Evolutionary conservation across 2,329 filamentous ascomycete species (phyloP), one percentile per base, ranked within the genome.

Genomic region (Aspergillaceae sp.): DNA sequence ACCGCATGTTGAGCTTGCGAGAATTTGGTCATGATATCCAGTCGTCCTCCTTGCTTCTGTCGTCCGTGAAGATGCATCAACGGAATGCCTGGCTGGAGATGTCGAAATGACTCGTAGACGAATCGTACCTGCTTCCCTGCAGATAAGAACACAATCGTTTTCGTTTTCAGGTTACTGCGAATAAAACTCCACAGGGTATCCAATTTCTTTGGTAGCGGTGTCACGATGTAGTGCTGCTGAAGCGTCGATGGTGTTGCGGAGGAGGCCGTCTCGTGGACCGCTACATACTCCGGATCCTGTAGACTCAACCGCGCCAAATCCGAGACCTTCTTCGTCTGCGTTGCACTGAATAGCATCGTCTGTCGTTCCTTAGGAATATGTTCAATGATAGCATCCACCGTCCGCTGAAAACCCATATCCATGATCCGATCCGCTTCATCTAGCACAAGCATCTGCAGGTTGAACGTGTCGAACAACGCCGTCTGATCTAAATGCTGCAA

Each of bases 41-140:
- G 69, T 41, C 94, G 80, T 5, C 88, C 87, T 2, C 83, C 78
- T 65, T 97, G 91, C 62, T 96, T 97, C 65, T 98, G 92, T 27
- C 89, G 82, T 1, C 92, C 92, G 63, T 95, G 88, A 10, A 98
- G 78, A 70, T 98, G 92, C 26, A 98, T 78, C 11, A 98, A 74
- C 0, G 91, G 86, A 36, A 97, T 88, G 74, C 92, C 92, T 1
- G 94, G 92, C 61, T 96, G 91, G 63, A 98, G 79, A 57, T 94
- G 87, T 41, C 91, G 82, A 63, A 98, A 91, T 11, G 84, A 83
- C 63, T 98, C 92, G 68, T 94, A 97, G 4, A 92, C 86, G 62
- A 96, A 98, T 9, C 92, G 84, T 11, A 98, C 92, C 62, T 97
- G 90, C 65, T 98, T 98, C 41, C 89, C 90, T 0, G 89, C 94